These are phyloP conservation scores for Curvularia sp. DNA, from an alignment of 2,329 filamentous ascomycete genomes.

Conservation along the genomic window DNA sequence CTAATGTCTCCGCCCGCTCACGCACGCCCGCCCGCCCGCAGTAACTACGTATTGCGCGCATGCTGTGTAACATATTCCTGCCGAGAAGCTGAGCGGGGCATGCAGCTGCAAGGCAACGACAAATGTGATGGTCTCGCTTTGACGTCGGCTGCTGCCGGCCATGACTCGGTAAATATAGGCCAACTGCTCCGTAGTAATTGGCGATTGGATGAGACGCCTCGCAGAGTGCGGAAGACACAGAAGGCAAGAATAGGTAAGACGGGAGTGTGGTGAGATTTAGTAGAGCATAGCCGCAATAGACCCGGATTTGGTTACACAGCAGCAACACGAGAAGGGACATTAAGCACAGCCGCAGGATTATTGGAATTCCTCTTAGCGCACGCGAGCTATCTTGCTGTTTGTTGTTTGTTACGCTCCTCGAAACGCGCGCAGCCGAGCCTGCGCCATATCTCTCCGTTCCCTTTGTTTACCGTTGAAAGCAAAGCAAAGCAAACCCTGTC, in stretches of 20 bases:
- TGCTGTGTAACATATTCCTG: constrained; percentile 17
- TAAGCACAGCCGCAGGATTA: constrained; percentile 11
- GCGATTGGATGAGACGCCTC: constrained; percentile 3
- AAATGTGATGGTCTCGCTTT: constrained; percentile 7
- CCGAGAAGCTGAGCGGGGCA: constrained; percentile 3
- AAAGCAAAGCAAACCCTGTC: too few species aligned
- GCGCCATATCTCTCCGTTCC: too few species aligned
- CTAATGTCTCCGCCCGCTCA: constrained; percentile 6
- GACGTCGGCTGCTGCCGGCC: constrained; percentile 6
- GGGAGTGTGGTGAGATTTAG: neutral
- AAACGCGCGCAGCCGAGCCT: neutral
- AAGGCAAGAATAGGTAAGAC: constrained; percentile 1
- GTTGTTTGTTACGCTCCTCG: neutral
- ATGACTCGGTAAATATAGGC: constrained; percentile 14
- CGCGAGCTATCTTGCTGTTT: neutral
- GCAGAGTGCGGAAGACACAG: neutral
- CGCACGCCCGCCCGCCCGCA: neutral
- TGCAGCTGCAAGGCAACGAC: constrained; percentile 3
- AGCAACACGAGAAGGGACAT: neutral
- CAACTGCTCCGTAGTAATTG: constrained; percentile 12
- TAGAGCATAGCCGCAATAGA: constrained; percentile 11
- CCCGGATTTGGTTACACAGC: constrained; percentile 6
- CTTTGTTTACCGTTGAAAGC: neutral
- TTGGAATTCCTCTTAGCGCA: neutral
- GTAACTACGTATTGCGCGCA: constrained; percentile 14